These are phyloP conservation scores for Cucumis cinereus DNA, from an alignment of 306 rosid species.

Conservation along the genomic window DNA sequence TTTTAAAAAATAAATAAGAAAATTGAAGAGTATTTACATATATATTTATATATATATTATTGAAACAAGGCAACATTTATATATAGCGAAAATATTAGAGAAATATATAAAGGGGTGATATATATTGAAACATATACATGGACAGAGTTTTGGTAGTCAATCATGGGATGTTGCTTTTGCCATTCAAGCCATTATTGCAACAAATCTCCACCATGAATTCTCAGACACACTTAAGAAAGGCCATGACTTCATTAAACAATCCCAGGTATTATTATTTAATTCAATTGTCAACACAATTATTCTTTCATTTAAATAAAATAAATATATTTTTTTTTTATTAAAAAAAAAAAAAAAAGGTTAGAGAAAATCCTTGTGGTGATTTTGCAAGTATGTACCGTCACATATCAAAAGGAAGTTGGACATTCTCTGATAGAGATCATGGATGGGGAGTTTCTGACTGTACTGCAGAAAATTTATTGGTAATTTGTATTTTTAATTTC, in stretches of 20 bases:
- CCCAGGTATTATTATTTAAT: background rate
- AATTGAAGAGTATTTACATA: too few species aligned
- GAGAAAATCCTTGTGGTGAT: conserved; percentile 39
- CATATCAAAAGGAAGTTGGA: conserved; percentile 86
- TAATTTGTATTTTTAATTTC: background rate
- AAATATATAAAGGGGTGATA: background rate
- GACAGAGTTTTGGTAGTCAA: conserved; percentile 10
- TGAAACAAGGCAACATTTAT: too few species aligned
- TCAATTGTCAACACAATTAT: too few species aligned
- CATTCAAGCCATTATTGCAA: background rate
- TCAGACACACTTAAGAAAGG: background rate
- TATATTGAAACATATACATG: background rate
- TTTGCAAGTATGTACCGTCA: conserved; percentile 50
- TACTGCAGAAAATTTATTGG: conserved; percentile 87
- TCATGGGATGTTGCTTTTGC: background rate
- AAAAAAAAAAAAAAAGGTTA: conserved; percentile 16
- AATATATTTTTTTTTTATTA: too few species aligned
- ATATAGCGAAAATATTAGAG: background rate
- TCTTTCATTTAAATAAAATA: too few species aligned
- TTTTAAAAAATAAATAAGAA: too few species aligned
- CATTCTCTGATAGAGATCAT: conserved; percentile 26
- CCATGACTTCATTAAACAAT: background rate
- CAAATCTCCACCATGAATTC: background rate
- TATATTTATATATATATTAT: too few species aligned
- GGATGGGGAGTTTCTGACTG: conserved; percentile 9